Evolutionary conservation across 371 early-diverging fungal species (phyloP), one percentile per base, ranked within the genome.

Genomic region (Parasitella parasitica): DNA sequence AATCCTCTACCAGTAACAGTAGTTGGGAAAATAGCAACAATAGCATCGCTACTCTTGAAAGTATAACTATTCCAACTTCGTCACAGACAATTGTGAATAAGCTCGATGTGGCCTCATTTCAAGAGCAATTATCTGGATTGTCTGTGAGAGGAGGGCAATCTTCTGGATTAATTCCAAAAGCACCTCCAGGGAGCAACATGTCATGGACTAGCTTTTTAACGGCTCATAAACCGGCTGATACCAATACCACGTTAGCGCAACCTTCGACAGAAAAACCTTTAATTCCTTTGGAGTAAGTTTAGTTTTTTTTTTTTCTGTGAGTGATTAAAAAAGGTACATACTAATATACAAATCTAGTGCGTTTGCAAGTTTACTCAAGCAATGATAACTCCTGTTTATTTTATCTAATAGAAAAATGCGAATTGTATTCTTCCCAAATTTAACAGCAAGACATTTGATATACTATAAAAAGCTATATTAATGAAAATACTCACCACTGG

Each of bases 401-500:
- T 48, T 48, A 48, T 6, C 28, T 27, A 41, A 1, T 51, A 39
- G n/a, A 55, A 6, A 39, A 70, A 68, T 68, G 61, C 68, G 6
- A 20, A 43, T 76, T 76, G 57, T 66, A 76, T 64, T 76, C 73
- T 60, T 71, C 71, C 69, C 73, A 73, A 57, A 73, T 76, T 65
- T 73, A 62, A 28, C 27, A 12, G 0, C 12, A 49, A 35, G 18
- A 35, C 11, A 20, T 8, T 63, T 12, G 60, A 46, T 26, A 57
- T 26, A 49, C n/a, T n/a, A n/a, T 26, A 13, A 46, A 27, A 16
- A 53, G 4, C 4, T 38, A 8, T n/a, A n/a, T n/a, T n/a, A 38
- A 37, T 15, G 26, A 7, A 16, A 26, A 49, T 32, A 62, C 65
- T 61, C 76, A 91, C 89, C 32, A 92, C 92, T 7, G 93, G 89